Evolutionary conservation across 2,329 filamentous ascomycete species (phyloP).

Genomic region (Venturia effusa): DNA sequence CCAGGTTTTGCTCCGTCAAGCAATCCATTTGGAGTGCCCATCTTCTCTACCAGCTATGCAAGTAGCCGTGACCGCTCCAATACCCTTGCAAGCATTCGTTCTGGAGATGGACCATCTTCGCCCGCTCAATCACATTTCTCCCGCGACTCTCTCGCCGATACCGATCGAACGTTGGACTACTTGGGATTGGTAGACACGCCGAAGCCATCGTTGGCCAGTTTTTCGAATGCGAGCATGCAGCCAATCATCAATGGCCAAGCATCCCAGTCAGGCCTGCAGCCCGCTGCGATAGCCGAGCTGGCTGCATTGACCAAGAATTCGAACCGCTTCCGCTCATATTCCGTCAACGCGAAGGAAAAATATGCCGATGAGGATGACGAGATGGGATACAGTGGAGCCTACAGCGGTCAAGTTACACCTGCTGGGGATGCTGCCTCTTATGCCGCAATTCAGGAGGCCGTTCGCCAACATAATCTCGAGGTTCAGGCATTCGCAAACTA

Average conservation of each 20-base stretch:
- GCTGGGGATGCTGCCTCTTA: slow-evolving; percentile 45
- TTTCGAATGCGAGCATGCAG: slow-evolving; percentile 45
- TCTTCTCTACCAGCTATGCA: slow-evolving; percentile 82
- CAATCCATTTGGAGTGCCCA: slow-evolving; percentile 72
- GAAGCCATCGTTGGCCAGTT: slow-evolving; percentile 62
- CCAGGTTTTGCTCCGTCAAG: slow-evolving; percentile 51
- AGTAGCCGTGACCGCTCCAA: slow-evolving; percentile 70
- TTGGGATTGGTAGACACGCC: slow-evolving; percentile 90
- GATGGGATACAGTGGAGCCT: slow-evolving; percentile 45
- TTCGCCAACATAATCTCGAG: slow-evolving; percentile 84
- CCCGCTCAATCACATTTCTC: slow-evolving; percentile 80
- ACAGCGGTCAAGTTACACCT: slow-evolving; percentile 50
- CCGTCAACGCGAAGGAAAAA: slow-evolving; percentile 96
- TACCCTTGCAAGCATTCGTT: slow-evolving; percentile 82
- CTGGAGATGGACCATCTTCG: slow-evolving; percentile 76
- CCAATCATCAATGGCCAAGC: slow-evolving; percentile 36
- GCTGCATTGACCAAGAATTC: slow-evolving; percentile 60
- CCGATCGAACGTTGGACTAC: slow-evolving; percentile 88
- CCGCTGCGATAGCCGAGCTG: slow-evolving; percentile 59
- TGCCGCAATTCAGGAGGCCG: slow-evolving; percentile 55
- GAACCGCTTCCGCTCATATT: slow-evolving; percentile 91
- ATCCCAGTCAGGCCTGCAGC: slow-evolving; percentile 34
- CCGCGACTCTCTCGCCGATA: slow-evolving; percentile 72
- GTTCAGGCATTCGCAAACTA: slow-evolving; percentile 87
- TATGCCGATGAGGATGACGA: slow-evolving; percentile 84